Evolutionary conservation across 2,329 filamentous ascomycete species (phyloP), one percentile per base, ranked within the genome.

Genomic region (Rasamsonia emersonii): DNA sequence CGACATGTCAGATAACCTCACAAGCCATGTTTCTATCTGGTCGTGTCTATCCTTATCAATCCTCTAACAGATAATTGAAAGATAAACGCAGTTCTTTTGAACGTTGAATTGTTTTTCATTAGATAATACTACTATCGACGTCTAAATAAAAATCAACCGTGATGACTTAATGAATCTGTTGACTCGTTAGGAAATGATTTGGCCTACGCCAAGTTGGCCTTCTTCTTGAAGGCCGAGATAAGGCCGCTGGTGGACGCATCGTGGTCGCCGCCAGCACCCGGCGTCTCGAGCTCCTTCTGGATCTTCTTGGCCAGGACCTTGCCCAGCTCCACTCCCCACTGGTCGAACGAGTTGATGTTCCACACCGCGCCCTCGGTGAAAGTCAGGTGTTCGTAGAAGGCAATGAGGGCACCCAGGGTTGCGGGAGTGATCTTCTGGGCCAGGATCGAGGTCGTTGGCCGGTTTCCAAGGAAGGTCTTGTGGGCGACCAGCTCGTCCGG

Each of bases 281-380:
- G 73, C 45, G 61, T 64, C 54, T 95, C 86, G 37, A 98, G 73
- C 71, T 98, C 91, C 53, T 65, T 60, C 49, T 85, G 79, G 43
- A 88, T 86, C 68, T 86, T 88, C 79, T 89, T 96, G 40, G 91
- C 91, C 45, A 98, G 70, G 24, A 82, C 79, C 80, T 98, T 98
- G 61, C 91, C 91, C 41, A 98, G 71, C 73, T 98, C 91, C 26
- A 98, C 91, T 66, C 91, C 91, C 91, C 91, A 98, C 72, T 98
- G 91, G 68, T 98, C 91, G 58, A 96, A 98, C 54, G 81, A 86
- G 77, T 98, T 98, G 72, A 98, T 94, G 68, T 96, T 93, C 91
- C 91, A 98, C 58, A 98, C 73, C 32, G 88, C 89, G 51, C 91
- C 91, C 68, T 98, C 91, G 21, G 85, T 93, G 64, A 98, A 98